phyloP scores from a whole-genome alignment of 495 filamentous ascomycete species.

The Pseudevernia furfuracea region DNA sequence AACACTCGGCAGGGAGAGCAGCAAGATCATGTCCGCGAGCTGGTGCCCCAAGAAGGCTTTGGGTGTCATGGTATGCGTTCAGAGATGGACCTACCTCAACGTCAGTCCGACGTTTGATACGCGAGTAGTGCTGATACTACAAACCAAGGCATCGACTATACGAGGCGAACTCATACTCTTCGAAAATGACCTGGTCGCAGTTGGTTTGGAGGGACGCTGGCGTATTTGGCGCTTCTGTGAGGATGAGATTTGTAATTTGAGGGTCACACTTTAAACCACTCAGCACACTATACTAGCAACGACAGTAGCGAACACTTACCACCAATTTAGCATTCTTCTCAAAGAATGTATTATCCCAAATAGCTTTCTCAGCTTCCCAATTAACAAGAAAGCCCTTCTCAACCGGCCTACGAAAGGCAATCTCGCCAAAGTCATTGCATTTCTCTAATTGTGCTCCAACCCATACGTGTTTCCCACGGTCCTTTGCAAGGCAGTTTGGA shows the following conservation, averaged over 20 bases:
- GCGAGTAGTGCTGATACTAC: slow-evolving; percentile 28
- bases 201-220: slow-evolving; percentile 73
- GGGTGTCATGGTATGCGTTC: slow-evolving; percentile 78
- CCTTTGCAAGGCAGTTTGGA: slow-evolving; percentile 81
- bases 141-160: slow-evolving; percentile 69
- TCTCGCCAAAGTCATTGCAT: slow-evolving; percentile 83
- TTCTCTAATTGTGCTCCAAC: slow-evolving; percentile 72
- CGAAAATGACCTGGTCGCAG: slow-evolving; percentile 93
- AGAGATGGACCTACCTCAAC: slow-evolving; percentile 54
- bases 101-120: slow-evolving; percentile 6
- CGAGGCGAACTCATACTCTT: slow-evolving; percentile 90
- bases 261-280: slow-evolving; percentile 54
- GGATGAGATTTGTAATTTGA: slow-evolving; percentile 67
- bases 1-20: slow-evolving; percentile 62
- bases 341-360: slow-evolving; percentile 90
- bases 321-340: slow-evolving; percentile 46
- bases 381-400: slow-evolving; percentile 95
- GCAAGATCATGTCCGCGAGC: slow-evolving; percentile 33
- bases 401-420: slow-evolving; percentile 78
- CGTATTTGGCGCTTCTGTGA: slow-evolving; percentile 88
- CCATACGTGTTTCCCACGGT: slow-evolving; percentile 68
- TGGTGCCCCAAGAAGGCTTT: slow-evolving; percentile 48
- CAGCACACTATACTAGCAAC: slow-evolving; percentile 7
- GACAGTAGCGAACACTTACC: neutral
- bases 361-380: slow-evolving; percentile 92